phyloP scores from a whole-genome alignment of 202 grass and related monocot species.

The Miscanthus sacchariflorus region DNA sequence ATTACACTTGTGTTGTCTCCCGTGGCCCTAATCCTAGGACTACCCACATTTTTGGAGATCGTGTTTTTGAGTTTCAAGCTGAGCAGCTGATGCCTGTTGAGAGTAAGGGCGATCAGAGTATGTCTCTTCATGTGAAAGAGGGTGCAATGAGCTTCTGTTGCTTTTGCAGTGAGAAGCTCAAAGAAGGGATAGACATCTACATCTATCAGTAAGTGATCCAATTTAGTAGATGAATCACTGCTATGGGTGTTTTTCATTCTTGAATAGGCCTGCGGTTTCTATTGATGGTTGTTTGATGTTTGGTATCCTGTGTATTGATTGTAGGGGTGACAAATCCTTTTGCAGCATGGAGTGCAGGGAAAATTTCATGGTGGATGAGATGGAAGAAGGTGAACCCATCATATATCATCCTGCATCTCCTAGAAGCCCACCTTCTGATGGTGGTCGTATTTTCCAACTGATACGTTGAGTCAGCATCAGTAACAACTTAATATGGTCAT shows the following conservation, averaged over 20 bases:
- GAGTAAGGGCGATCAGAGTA: conserved; percentile 44
- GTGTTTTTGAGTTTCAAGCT: conserved; percentile 53
- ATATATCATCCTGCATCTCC: conserved; percentile 37
- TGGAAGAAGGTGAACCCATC: conserved; percentile 55
- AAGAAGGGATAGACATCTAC: conserved; percentile 71
- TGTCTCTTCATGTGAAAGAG: conserved; percentile 43
- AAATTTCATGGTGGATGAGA: conserved; percentile 74
- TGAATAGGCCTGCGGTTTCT: conserved; percentile 25
- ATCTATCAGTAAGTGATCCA: conserved; percentile 79
- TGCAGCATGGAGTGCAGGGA: conserved; percentile 78
- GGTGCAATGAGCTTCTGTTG: conserved; percentile 64
- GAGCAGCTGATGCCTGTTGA: conserved; percentile 49
- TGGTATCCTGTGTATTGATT: conserved; percentile 42
- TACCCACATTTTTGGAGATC: conserved; percentile 65
- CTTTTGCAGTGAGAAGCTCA: conserved; percentile 64
- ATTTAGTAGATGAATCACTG: conserved; percentile 10
- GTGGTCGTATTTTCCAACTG: conserved; percentile 57
- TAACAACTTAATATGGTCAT: conserved; percentile 51
- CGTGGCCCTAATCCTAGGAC: conserved; percentile 67
- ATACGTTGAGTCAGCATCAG: conserved; percentile 46
- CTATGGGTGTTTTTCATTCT: conserved; percentile 12
- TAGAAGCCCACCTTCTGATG: conserved; percentile 14
- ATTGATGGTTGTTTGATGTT: conserved; percentile 36
- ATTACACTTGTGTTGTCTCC: conserved; percentile 69
- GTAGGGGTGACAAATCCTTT: conserved; percentile 83